Base-by-base conservation (phyloP, 371 early-diverging fungal species). In the Rhizopus stolonifer region DNA sequence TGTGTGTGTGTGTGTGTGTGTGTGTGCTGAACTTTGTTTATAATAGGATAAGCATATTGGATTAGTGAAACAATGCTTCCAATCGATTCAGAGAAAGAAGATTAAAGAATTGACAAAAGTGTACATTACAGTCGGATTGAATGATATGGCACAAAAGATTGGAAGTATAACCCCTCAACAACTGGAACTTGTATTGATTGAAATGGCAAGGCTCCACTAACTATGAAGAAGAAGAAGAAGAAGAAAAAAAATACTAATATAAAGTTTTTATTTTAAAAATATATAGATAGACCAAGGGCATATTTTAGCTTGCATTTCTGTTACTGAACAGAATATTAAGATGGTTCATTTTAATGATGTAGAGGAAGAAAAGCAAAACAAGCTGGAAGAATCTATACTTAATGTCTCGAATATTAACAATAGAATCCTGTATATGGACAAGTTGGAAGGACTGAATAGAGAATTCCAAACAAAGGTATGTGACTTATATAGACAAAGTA, bases 61-160 rank as follows among this genome's bases (percentile, higher is more conserved):
- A 3, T 67, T 93, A 31, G 84, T 79, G 4, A 81, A 82, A 48
- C 92, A 90, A 54, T 85, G 85, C 45, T 52, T 82, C 36, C 65
- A 75, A 23, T 78, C 84, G 0, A 67, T 85, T 14, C 66, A 66
- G 9, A 73, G 80, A 14, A 77, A 81, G 31, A 83, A 74, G 31
- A 88, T 93, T 46, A 82, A 82, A 57, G 76, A 81, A 46, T 67
- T 93, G 47, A 88, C 91, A 0, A 69, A 87, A 36, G 89, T 92
- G 0, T 91, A 90, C 57, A 58, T 89, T 39, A 90, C 90, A 17
- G 72, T 92, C 17, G 82, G 86, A 9, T 53, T 93, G 25, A 52
- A 60, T 24, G 89, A 91, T 52, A 88, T 92, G 65, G 80, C 86
- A 52, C 65, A 23, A 11, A 78, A 49, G 65, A 82, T 61, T 67